A percentile compares a stretch with the other conserved stretches of the same genome.
Conservation (phyloP, 1,284 basidiomycete species). For the Athelia psychrophila region DNA sequence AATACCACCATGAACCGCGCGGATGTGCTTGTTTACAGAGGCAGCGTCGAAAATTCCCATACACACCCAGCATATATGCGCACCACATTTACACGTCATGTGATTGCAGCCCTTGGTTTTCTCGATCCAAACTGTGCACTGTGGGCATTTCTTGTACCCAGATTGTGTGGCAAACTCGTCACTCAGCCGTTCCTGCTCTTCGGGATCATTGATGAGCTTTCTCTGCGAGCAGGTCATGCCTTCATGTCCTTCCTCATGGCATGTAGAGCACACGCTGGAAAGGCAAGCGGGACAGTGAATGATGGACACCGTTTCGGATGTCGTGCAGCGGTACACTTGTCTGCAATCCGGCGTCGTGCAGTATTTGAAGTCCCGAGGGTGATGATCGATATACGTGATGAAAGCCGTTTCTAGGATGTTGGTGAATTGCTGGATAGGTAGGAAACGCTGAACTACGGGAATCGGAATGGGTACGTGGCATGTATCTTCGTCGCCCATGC, state of each 20-base stretch:
- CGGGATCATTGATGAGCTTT: conserved; percentile 25
- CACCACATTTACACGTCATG: conserved; percentile 22
- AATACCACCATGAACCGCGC: conserved; percentile 1
- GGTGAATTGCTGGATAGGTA: conserved; percentile 40
- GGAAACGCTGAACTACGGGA: conserved; percentile 44
- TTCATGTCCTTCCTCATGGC: conserved; percentile 49
- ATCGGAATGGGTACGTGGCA: conserved; percentile 49
- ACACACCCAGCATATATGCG: conserved; percentile 25
- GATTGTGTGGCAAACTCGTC: conserved; percentile 19
- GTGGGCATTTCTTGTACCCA: conserved; percentile 20
- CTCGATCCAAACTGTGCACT: conserved; percentile 20
- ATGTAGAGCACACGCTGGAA: conserved; percentile 31
- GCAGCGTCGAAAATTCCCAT: conserved; percentile 9
- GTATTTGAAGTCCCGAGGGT: conserved; percentile 37
- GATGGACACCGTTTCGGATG: neutral
- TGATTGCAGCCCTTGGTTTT: conserved; percentile 29
- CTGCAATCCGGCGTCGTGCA: conserved; percentile 57
- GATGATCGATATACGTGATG: neutral
- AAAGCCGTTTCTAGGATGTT: conserved; percentile 35
- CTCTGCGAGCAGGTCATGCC: conserved; percentile 18
- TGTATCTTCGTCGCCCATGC: conserved; percentile 21
- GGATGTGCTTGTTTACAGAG: neutral
- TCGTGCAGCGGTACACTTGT: conserved; percentile 47
- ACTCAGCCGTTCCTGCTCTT: conserved; percentile 42
- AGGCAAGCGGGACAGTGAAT: neutral